Base-by-base conservation (phyloP, 2,329 filamentous ascomycete species). In the Apiospora kogelbergensis region DNA sequence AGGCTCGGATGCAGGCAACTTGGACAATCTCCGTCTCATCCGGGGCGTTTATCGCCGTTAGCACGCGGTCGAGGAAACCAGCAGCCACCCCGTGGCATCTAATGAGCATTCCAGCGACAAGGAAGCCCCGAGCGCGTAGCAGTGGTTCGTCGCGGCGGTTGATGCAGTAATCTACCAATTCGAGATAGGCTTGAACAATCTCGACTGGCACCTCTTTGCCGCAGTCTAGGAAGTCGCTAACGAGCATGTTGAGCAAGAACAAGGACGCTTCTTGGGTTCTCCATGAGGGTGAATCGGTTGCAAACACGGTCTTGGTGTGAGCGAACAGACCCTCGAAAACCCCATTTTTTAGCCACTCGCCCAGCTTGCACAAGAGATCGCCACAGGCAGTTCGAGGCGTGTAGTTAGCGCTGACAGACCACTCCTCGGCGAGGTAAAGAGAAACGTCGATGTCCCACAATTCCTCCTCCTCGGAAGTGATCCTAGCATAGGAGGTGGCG, bases 391-490 rank as follows among this genome's bases (percentile, higher is more conserved):
- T 97, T 73, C 96, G 90, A 17, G 96, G 93, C 0, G 96, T 98
- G 81, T 98, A 99, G 80, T 98, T 98, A 41, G 95, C 93, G 15
- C 94, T 97, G 22, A 98, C 92, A 2, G 94, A 95, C 1, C 94
- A 95, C 81, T 98, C 95, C 80, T 99, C 96, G 0, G 94, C 95
- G 63, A 99, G 86, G 80, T 97, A 99, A 2, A 99, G 88, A 69
- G 97, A 98, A 73, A 97, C 92, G 79, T 99, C 96, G 71, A 98
- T 94, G 74, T 98, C 94, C 96, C 96, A 99, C 11, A 99, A 82
- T 9, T 93, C 94, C 81, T 98, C 94, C 77, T 98, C 96, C 79
- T 99, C 96, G 37, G 89, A 90, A 1, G 93, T 95, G 74, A 99
- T 97, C 73, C 95, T 93, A 15, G 94, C 91, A 80, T 97, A 98